phyloP scores from a whole-genome alignment of 2,329 filamentous ascomycete species.

The Lojkania enalia region DNA sequence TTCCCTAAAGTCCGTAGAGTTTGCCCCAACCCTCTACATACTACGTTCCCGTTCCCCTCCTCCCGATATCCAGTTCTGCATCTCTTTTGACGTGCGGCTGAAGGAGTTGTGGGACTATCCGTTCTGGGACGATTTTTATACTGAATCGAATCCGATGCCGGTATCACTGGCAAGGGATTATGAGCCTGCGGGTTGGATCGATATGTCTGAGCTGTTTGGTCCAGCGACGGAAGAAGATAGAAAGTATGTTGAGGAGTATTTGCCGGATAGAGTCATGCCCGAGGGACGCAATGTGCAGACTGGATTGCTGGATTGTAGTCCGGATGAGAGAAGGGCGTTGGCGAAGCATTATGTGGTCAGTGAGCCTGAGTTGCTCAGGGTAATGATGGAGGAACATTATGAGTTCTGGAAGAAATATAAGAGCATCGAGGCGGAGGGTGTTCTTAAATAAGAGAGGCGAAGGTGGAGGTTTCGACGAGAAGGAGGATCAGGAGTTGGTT shows the following conservation, averaged over 20 bases:
- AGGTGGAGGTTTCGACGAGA: too few species aligned
- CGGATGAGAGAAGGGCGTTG: constrained; percentile 14
- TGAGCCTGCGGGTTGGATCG: constrained; percentile 15
- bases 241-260: constrained; percentile 15
- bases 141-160: too few species aligned
- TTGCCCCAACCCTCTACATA: constrained; percentile 16
- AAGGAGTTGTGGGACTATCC: constrained; percentile 12
- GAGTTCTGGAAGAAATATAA: constrained; percentile 14
- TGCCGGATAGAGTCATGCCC: constrained; percentile 1
- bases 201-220: constrained; percentile 15
- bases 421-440: not conserved
- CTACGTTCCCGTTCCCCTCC: constrained; percentile 13
- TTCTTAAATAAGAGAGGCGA: too few species aligned
- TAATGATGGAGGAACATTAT: constrained; percentile 21
- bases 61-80: constrained; percentile 11
- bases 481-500: too few species aligned
- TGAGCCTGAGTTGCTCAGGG: constrained; percentile 25
- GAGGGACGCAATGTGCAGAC: constrained; percentile 1
- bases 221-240: constrained; percentile 15
- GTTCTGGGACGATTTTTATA: not conserved
- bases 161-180: constrained; percentile 8
- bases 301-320: constrained; percentile 14
- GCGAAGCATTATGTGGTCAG: constrained; percentile 24
- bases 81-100: constrained; percentile 19
- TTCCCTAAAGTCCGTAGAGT: constrained; percentile 14